These are phyloP conservation scores for Aspergillus avenaceus DNA, from an alignment of 495 filamentous ascomycete genomes.

Conservation along the genomic window DNA sequence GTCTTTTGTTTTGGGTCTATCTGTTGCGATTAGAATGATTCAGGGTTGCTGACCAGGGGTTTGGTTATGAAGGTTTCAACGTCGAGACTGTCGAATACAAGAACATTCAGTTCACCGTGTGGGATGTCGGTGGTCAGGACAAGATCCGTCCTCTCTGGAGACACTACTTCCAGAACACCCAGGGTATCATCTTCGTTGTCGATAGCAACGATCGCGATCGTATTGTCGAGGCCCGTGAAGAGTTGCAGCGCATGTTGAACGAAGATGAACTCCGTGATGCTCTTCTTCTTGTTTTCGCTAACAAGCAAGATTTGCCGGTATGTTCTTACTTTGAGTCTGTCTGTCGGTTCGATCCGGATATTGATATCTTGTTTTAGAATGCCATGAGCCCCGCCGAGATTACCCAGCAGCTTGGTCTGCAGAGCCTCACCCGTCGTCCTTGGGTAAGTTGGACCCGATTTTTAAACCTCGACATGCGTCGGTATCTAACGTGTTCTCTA, in stretches of 20 bases:
- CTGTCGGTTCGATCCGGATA: slow-evolving; percentile 9
- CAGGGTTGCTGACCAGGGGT: background rate
- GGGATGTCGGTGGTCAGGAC: slow-evolving; percentile 99
- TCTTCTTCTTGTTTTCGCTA: slow-evolving; percentile 96
- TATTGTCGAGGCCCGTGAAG: slow-evolving; percentile 97
- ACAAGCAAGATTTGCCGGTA: slow-evolving; percentile 99
- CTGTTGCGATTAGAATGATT: slow-evolving; percentile 1
- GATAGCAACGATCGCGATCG: slow-evolving; percentile 99
- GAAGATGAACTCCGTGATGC: slow-evolving; percentile 99
- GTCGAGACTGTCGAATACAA: slow-evolving; percentile 99
- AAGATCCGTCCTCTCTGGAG: slow-evolving; percentile 99
- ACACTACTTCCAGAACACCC: slow-evolving; percentile 99
- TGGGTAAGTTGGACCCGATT: slow-evolving; percentile 69
- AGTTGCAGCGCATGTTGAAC: slow-evolving; percentile 99
- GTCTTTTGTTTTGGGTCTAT: background rate
- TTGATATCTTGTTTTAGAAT: slow-evolving; percentile 56
- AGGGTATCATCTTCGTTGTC: slow-evolving; percentile 99
- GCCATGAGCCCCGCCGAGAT: slow-evolving; percentile 99
- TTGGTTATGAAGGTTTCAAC: slow-evolving; percentile 75
- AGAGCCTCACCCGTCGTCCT: slow-evolving; percentile 93
- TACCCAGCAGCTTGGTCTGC: slow-evolving; percentile 98
- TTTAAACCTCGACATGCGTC: slow-evolving; percentile 4
- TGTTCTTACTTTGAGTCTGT: slow-evolving; percentile 25
- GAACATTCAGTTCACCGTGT: slow-evolving; percentile 99
- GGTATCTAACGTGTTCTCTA: slow-evolving; percentile 33